Evolutionary conservation across 2,329 filamentous ascomycete species (phyloP), one percentile per base, ranked within the genome.

Genomic region (Aureobasidium sp.): DNA sequence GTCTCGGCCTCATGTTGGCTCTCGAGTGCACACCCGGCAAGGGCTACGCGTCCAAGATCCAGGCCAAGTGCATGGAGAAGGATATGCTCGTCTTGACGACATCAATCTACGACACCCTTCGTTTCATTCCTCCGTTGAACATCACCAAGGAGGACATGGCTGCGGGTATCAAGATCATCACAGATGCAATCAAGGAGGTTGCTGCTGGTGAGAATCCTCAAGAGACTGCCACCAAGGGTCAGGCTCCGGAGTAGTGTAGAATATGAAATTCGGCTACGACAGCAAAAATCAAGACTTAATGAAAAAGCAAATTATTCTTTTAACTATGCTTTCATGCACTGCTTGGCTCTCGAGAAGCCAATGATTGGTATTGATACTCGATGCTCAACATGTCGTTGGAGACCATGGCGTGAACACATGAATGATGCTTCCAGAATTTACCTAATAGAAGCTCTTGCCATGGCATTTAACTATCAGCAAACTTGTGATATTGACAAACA

Each of bases 111-210:
- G 74, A 76, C 62, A 76, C 73, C 1, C 62, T 76, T 39, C 66
- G 74, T 42, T 75, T 76, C 60, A 76, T 76, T 36, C 73, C 74
- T 9, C 71, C 74, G 15, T 66, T 76, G 61, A 76, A 75, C 64
- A 74, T 76, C 49, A 70, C 69, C 8, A 69, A 73, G 67, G 70
- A 71, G 62, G 74, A 76, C 61, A 74, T 75, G 73, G 70, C 67
- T 3, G 68, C 73, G 53, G 74, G 72, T 31, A 70, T 69, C 61
- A 65, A 67, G 44, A 75, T 76, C 57, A 67, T 76, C 36, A 69
- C 69, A 15, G 66, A 72, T 53, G 70, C 73, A 9, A 72, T 75
- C 53, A 69, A 72, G 47, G 73, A 75, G 64, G 74, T 74, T 34
- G 73, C 72, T 41, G 69, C 62, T 7, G 72, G 65, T 22, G 59